Evolutionary conservation across 306 rosid genomes (phyloP), one percentile per base, ranked within the genome.

Genomic region (Acacia confusa): DNA sequence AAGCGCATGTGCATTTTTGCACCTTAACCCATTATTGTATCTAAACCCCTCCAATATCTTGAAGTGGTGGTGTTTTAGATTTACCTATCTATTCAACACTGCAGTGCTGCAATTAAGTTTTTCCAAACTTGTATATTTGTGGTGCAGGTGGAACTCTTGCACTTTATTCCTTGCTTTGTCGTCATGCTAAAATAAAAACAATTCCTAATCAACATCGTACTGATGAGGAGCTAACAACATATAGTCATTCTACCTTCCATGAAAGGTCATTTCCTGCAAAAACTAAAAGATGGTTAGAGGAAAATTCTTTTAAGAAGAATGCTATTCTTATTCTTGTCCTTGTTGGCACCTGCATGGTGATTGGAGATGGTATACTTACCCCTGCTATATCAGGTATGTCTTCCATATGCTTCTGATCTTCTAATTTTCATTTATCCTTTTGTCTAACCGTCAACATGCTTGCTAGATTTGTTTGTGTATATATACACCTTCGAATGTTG

Each of bases 361-460:
- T 93, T 72, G 97, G 97, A 77, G 97, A 93, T 85, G 97, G 97
- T 45, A 93, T 93, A 88, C 93, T 93, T 75, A 93, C 97, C 70
- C 97, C 97, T 40, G 97, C 94, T 43, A 91, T 93, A 77, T 93
- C 97, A 65, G 97, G 97, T 91, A 79, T 71, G 58, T 50, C 68
- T 69, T 89, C 64, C 53, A 55, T 84, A 78, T 71, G 57, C 71
- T 82, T 65, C 69, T 78, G 34, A 79, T 84, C 68, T 57, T 79
- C 38, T 60, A 34, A 43, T 77, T 70, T 48, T 60, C 40, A 47
- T 72, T 41, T 72, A 41, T 77, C 68, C 45, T 24, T 76, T 67
- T 61, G 44, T 69, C 65, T 79, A 4, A 36, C 16, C 36, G 65
- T 79, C 66, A 64, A 15, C 34, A 17, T 40, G 44, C 30, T 27